Evolutionary conservation across 2,329 filamentous ascomycete species (phyloP).

Genomic region (Cordyceps militaris): DNA sequence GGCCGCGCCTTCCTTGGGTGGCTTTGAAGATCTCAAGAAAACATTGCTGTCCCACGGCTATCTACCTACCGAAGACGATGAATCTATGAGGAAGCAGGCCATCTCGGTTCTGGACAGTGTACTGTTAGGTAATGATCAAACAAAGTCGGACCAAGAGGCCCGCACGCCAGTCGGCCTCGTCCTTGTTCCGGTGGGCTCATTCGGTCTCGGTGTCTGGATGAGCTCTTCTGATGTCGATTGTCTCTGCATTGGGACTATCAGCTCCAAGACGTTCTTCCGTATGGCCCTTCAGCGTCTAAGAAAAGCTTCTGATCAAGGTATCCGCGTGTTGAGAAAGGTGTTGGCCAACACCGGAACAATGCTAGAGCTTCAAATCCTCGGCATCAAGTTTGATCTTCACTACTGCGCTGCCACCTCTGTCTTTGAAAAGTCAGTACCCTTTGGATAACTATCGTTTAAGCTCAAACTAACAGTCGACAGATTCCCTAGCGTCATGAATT

Average conservation of each 20-base stretch:
- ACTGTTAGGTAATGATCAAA: constrained; percentile 28
- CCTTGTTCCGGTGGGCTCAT: constrained; percentile 58
- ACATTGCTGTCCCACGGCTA: constrained; percentile 31
- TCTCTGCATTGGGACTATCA: constrained; percentile 56
- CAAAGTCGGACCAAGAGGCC: constrained; percentile 7
- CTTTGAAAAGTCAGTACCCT: constrained; percentile 35
- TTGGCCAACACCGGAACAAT: constrained; percentile 54
- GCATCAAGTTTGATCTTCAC: constrained; percentile 56
- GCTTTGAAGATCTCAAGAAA: constrained; percentile 28
- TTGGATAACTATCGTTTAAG: neutral
- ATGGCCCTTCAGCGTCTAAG: constrained; percentile 49
- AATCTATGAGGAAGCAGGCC: constrained; percentile 33
- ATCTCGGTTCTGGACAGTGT: constrained; percentile 38
- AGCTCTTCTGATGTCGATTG: constrained; percentile 56
- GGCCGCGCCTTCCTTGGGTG: constrained; percentile 25
- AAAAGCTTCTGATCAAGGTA: constrained; percentile 33
- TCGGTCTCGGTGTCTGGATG: constrained; percentile 56
- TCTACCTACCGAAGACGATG: constrained; percentile 42
- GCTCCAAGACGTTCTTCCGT: constrained; percentile 53
- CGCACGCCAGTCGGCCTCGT: constrained; percentile 32
- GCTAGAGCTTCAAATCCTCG: constrained; percentile 54
- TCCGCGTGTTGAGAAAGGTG: constrained; percentile 50
- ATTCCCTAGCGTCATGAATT: constrained; percentile 40
- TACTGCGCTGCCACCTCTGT: constrained; percentile 55
- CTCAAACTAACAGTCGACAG: constrained; percentile 17